These are phyloP conservation scores for Clonostachys rhizophaga DNA, from an alignment of 2,329 filamentous ascomycete genomes.

Conservation along the genomic window DNA sequence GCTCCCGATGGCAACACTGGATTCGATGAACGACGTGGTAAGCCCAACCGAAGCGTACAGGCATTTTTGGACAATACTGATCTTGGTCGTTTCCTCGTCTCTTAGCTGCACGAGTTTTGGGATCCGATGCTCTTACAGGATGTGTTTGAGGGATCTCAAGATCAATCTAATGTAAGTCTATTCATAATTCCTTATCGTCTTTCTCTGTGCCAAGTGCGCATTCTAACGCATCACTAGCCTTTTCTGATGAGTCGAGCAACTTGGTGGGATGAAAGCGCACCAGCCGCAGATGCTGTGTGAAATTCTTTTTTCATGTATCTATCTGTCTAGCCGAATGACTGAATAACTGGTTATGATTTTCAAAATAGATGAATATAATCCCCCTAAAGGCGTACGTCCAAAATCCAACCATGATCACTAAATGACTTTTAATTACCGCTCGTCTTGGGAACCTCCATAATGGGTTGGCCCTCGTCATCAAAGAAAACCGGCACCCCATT, in stretches of 20 bases:
- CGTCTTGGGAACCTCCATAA: slow-evolving; percentile 7
- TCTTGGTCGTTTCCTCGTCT: neutral
- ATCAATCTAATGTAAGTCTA: neutral
- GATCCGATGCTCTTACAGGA: neutral
- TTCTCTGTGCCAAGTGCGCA: neutral
- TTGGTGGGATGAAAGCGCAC: neutral
- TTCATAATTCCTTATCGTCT: neutral
- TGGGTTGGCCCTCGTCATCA: slow-evolving; percentile 13
- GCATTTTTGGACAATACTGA: too few relatives aligned
- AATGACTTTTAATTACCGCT: neutral
- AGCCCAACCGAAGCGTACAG: neutral
- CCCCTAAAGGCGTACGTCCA: too few relatives aligned
- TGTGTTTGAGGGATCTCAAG: neutral
- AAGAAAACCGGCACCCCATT: slow-evolving; percentile 14
- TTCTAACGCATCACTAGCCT: neutral
- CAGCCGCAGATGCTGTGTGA: neutral
- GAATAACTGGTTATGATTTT: too few relatives aligned
- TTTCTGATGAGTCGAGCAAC: neutral
- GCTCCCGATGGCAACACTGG: neutral
- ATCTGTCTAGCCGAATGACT: too few relatives aligned
- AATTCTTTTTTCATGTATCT: too few relatives aligned
- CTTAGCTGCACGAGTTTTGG: neutral
- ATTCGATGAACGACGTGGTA: neutral
- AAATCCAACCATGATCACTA: too few relatives aligned
- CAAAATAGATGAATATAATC: too few relatives aligned